Base-by-base conservation (phyloP, 441 rosid genomes). In the Theobroma grandiflorum region DNA sequence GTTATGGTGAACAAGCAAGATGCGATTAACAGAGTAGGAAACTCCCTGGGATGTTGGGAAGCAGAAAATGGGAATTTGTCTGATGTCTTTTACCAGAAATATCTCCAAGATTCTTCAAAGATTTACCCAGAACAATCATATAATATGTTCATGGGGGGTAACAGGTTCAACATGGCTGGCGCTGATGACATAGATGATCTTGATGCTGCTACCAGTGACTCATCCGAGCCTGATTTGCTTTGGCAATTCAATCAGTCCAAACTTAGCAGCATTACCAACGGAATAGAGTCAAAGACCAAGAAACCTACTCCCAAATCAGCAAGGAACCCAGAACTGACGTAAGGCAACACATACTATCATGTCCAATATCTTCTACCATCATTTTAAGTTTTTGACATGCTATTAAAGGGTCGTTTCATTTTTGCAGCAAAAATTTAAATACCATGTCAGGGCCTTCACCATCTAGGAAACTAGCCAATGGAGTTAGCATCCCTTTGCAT, bases 1-100 rank as follows among this genome's bases (percentile, higher is more conserved):
- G 98, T 95, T 49, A 95, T 96, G 98, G 98, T 95, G 73, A 96
- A 96, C 86, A 96, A 89, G 81, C 98, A 92, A 82, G 99, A 94
- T 43, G 87, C 71, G 37, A 82, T 84, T 61, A 87, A 86, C 84
- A 86, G 85, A 71, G 86, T 81, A 61, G 91, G 88, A 76, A 91
- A 86, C 77, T 79, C 98, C 80, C 78, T 88, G 62, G 90, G 91
- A 68, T 85, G 91, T 50, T 87, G 91, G 92, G 93, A 86, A 80
- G 71, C 92, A 52, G 91, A 82, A 20, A 90, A 77, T 61, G 85
- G 84, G 76, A 79, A 82, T 79, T 83, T 91, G 22, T 89, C 92
- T 0, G 91, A 90, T 80, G 92, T 78, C 52, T 89, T 91, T 68
- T 92, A 88, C 87, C 90, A 89, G 83, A 91, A 91, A 78, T 89